Percentiles rank a stretch among this genome's conserved stretches.
Conservation (phyloP, 1,139 yeast genomes). For the Geotrichum klebahnii region DNA sequence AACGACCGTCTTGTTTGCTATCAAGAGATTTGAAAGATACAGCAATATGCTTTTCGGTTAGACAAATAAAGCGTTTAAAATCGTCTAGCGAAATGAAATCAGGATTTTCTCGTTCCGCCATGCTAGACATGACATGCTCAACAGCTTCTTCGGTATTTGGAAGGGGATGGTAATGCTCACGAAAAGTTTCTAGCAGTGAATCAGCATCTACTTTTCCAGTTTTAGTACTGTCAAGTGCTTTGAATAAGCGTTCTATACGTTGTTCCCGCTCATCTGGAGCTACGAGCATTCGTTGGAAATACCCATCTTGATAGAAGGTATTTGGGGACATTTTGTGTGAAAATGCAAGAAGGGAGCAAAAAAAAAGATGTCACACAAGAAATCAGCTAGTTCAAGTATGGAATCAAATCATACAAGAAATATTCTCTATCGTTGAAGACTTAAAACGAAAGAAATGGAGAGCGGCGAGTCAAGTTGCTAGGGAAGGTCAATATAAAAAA, state of each 20-base stretch:
- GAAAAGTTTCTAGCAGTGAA: constrained; percentile 29
- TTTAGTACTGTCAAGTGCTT: constrained; percentile 26
- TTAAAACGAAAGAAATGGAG: too few species aligned
- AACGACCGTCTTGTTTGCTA: constrained; percentile 68
- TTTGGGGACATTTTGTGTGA: background rate
- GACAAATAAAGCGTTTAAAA: constrained; percentile 55
- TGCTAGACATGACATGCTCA: constrained; percentile 50
- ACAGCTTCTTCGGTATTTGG: constrained; percentile 61
- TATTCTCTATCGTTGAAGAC: too few species aligned
- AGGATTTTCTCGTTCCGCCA: constrained; percentile 58
- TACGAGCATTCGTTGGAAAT: constrained; percentile 9
- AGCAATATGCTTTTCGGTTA: constrained; percentile 66
- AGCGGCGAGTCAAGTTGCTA: too few species aligned
- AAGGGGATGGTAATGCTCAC: constrained; percentile 43
- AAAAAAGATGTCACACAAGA: background rate
- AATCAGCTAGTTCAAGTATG: background rate
- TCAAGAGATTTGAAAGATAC: constrained; percentile 69
- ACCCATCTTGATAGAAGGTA: background rate
- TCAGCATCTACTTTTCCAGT: constrained; percentile 27
- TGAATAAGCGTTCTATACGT: constrained; percentile 41
- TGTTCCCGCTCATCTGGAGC: constrained; percentile 23
- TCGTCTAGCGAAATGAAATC: constrained; percentile 56
- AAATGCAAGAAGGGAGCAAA: too few species aligned
- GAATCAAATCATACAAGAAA: background rate
- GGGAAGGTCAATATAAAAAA: too few species aligned